Percentiles rank a stretch among this genome's conserved stretches.
Conservation (phyloP, 148 eudicot species). For the Chenopodium suecicum region DNA sequence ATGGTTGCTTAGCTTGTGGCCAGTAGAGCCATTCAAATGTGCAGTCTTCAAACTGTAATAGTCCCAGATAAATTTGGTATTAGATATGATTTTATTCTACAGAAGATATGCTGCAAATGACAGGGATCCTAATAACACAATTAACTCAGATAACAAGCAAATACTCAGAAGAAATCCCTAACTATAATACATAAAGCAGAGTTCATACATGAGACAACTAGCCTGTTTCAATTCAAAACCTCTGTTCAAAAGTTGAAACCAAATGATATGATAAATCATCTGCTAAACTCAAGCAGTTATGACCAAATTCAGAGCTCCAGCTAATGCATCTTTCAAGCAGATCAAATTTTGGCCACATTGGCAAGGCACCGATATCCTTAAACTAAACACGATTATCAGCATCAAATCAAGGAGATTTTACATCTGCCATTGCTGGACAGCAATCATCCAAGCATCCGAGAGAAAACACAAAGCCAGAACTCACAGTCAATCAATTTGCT, state of each 20-base stretch:
- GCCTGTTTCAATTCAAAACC: background rate
- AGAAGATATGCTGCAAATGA: background rate
- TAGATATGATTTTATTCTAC: background rate
- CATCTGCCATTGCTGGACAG: background rate
- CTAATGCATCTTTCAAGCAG: background rate
- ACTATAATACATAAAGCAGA: background rate
- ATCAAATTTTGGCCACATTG: background rate
- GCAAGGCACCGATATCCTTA: background rate
- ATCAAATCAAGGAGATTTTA: background rate
- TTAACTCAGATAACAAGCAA: background rate
- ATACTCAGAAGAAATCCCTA: background rate
- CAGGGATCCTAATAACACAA: too few species aligned
- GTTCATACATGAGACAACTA: background rate
- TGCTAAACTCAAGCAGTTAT: too few species aligned
- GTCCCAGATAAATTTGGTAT: background rate
- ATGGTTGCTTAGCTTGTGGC: constrained; percentile 76
- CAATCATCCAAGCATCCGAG: background rate
- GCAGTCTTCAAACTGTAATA: constrained; percentile 73
- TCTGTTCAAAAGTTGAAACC: background rate
- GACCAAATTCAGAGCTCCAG: too few species aligned
- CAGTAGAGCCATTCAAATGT: constrained; percentile 89
- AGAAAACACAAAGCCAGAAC: background rate
- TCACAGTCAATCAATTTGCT: background rate
- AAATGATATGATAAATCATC: background rate
- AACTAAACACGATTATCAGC: background rate